Conservation (phyloP, 164 flowering plant genomes). For the Annona squamosa region DNA sequence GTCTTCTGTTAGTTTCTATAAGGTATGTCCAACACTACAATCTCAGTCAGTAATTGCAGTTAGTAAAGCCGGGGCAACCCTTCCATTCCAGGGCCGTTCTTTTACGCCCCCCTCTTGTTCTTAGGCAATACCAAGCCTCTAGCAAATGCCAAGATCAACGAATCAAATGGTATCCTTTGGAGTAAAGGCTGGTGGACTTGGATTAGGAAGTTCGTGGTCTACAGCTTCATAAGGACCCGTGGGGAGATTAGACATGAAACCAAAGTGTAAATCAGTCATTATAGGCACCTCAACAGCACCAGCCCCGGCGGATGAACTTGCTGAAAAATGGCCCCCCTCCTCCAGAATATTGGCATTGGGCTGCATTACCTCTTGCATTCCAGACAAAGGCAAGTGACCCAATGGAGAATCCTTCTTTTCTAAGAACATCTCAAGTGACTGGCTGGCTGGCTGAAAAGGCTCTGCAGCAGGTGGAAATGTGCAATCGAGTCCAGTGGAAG, state of each 20-base stretch:
- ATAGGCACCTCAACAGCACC: constrained; percentile 7
- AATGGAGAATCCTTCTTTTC: constrained; percentile 11
- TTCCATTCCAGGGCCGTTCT: background rate
- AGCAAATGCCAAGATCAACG: background rate
- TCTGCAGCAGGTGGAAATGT: background rate
- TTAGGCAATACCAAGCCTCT: background rate
- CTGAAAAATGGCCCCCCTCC: background rate
- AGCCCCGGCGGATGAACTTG: constrained; percentile 3
- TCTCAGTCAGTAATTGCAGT: constrained; percentile 1
- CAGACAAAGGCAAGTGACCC: background rate
- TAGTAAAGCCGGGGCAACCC: background rate
- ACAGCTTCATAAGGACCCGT: background rate
- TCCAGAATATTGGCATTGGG: constrained; percentile 8
- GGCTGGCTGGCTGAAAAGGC: background rate
- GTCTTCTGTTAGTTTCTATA: background rate
- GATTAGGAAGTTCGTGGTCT: background rate
- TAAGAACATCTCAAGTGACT: constrained; percentile 5
- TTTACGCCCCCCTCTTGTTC: background rate
- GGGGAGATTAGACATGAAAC: background rate
- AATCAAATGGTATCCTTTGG: background rate
- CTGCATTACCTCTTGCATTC: background rate
- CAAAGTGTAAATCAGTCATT: background rate
- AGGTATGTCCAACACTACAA: background rate
- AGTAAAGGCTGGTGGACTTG: background rate
- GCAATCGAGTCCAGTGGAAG: too few species aligned